Percentiles rank a stretch among this genome's conserved stretches.
These are phyloP conservation scores for Ceratonia siliqua DNA, from an alignment of 306 rosid genomes.

Conservation along the genomic window DNA sequence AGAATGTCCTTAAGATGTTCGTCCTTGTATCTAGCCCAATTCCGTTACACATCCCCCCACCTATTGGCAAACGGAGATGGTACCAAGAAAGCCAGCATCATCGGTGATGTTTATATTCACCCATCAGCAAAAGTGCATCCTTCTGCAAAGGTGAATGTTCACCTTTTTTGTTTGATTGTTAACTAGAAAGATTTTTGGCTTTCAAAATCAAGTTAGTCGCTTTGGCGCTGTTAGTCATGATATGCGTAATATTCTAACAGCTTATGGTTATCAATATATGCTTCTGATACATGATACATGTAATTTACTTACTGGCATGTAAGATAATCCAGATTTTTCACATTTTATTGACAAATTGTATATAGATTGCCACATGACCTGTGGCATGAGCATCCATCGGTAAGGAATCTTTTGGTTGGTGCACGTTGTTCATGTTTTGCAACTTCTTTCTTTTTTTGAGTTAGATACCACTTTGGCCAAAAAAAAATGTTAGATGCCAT, in stretches of 20 bases:
- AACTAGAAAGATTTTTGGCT: slow-evolving; percentile 17
- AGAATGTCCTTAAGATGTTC: slow-evolving; percentile 98
- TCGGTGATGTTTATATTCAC: slow-evolving; percentile 88
- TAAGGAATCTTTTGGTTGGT: background rate
- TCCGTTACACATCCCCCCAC: slow-evolving; percentile 67
- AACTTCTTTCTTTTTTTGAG: background rate
- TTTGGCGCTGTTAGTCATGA: background rate
- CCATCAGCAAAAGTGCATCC: slow-evolving; percentile 97
- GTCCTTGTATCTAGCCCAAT: slow-evolving; percentile 81
- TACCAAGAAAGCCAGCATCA: slow-evolving; percentile 58
- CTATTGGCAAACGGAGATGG: slow-evolving; percentile 80
- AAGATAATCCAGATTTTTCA: background rate
- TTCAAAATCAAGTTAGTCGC: background rate
- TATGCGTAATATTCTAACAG: background rate
- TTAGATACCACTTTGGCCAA: background rate
- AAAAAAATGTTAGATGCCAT: slow-evolving; percentile 1
- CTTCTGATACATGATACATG: slow-evolving; percentile 1
- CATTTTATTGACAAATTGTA: slow-evolving; percentile 6
- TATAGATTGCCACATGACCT: background rate
- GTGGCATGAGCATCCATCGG: background rate
- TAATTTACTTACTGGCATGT: background rate
- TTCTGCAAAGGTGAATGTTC: slow-evolving; percentile 72
- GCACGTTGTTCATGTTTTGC: background rate
- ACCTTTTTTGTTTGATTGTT: background rate
- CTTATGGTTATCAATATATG: background rate